Percentiles rank a stretch among this genome's conserved stretches.
These are phyloP conservation scores for Strigomonas galati DNA, from an alignment of 208 protist genomes.

Conservation along the genomic window DNA sequence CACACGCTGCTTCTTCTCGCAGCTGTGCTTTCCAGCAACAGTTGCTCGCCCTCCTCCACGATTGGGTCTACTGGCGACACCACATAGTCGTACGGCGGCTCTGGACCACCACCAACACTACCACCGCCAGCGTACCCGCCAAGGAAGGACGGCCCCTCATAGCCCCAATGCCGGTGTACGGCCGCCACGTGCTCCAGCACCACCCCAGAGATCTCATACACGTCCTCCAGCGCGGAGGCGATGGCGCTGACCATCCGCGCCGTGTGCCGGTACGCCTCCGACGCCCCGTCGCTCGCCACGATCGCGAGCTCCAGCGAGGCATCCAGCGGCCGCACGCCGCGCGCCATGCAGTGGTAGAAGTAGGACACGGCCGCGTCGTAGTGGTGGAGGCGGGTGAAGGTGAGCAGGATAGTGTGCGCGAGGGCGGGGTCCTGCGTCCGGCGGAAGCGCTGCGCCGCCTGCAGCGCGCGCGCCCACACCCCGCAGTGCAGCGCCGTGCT, in stretches of 20 bases:
- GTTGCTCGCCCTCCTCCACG: background rate
- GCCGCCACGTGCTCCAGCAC: slow-evolving; percentile 72
- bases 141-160: background rate
- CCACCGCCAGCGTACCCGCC: background rate
- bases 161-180: slow-evolving; percentile 41
- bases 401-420: slow-evolving; percentile 52
- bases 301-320: slow-evolving; percentile 63
- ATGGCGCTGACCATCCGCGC: slow-evolving; percentile 62
- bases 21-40: background rate
- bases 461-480: slow-evolving; percentile 46
- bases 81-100: background rate
- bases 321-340: slow-evolving; percentile 54
- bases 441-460: slow-evolving; percentile 38
- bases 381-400: slow-evolving; percentile 41
- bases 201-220: slow-evolving; percentile 58
- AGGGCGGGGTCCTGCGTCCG: slow-evolving; percentile 47
- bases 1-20: background rate
- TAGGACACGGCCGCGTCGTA: slow-evolving; percentile 71
- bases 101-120: background rate
- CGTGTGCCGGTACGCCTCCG: slow-evolving; percentile 52
- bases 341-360: slow-evolving; percentile 61
- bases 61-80: background rate
- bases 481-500: slow-evolving; percentile 43
- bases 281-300: slow-evolving; percentile 53
- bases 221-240: slow-evolving; percentile 72